Base-by-base conservation (phyloP, 768 basidiomycete genomes). In the Boletus rubropictus region DNA sequence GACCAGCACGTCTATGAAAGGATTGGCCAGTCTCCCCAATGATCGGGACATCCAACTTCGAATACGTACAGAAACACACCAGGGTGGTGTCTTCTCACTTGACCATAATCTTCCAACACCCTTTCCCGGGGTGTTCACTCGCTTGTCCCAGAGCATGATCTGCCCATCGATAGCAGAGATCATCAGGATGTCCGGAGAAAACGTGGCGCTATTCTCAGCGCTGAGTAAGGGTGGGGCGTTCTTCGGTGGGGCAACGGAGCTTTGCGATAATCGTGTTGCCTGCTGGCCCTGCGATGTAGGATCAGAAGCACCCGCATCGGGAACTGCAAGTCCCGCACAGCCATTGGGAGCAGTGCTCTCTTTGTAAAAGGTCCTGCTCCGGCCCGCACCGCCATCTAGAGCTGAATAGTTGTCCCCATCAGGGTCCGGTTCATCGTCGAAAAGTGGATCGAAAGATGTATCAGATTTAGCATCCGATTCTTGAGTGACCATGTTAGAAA, bases 131-230 rank as follows among this genome's bases (percentile, higher is more conserved):
- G 73, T 73, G 44, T 82, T 72, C 28, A 79, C 80, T 53, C 95
- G 72, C 59, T 84, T 78, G 63, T 99, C 95, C 86, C 95, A 95
- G 11, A 99, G 64, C 39, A 93, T 78, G 14, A 97, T 79, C 61
- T 94, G 89, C 2, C 96, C 95, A 57, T 98, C 94, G 55, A 95
- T 86, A 8, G 82, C 84, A 25, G 89, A 84, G 9, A 89, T 92
- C 79, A 99, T 77, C 22, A 98, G 66, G 17, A 95, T 61, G 61
- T 97, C 90, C 8, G 84, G 70, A 8, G 92, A 94, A 66, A 81
- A 89, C 10, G 74, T 68, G 11, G 75, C 62, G 55, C 83, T 90
- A 10, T 70, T 71, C 9, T 72, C 61, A 0, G 78, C 68, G 53
- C 87, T 80, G 28, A 96, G 69, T 17, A 89, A 66, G 0, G 88